Base-by-base conservation (phyloP, 2,329 filamentous ascomycete species). In the Botrytis byssoidea region DNA sequence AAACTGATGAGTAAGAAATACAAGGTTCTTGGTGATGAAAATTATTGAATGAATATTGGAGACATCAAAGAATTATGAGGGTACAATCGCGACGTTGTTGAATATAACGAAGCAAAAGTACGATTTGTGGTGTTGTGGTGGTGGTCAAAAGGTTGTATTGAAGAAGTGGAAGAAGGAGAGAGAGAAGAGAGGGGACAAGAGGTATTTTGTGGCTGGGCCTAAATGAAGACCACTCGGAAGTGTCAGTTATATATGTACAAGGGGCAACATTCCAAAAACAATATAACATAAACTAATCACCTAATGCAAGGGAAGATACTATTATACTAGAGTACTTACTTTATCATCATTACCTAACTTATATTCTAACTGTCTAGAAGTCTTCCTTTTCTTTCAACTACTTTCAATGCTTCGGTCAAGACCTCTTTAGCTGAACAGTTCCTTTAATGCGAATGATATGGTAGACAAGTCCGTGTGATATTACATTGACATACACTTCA, bases 171-270 rank as follows among this genome's bases (percentile, higher is more conserved):
- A 57, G 46, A 67, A 40, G 32, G 42, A 44, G 65, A 20, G 42
- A 48, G 44, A 35, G 42, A 25, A 44, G 68, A 55, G 61, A 65
- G 46, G 20, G 60, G 18, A 44, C 29, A 42, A 68, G 65, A 57
- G 70, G 57, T 71, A 32, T 65, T 66, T 71, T 66, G 57, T 71
- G 70, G 70, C 70, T 71, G 70, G 70, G 70, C 32, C 44, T 67
- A 67, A 22, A 40, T 35, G 57, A 64, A 51, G 29, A 65, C 32
- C 59, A 71, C 35, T 40, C 59, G 60, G 46, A 65, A 37, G 55
- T 55, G 59, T 59, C 59, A 71, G 66, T 57, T 55, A 40, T 67
- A 55, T 67, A 67, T 55, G 32, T 57, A 66, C 60, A 51, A 65
- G 37, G 59, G 35, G 61, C 60, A 71, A 57, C 70, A 71, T 71